Base-by-base conservation (phyloP, 2,329 filamentous ascomycete species). In the Hymenoscyphus repandus region DNA sequence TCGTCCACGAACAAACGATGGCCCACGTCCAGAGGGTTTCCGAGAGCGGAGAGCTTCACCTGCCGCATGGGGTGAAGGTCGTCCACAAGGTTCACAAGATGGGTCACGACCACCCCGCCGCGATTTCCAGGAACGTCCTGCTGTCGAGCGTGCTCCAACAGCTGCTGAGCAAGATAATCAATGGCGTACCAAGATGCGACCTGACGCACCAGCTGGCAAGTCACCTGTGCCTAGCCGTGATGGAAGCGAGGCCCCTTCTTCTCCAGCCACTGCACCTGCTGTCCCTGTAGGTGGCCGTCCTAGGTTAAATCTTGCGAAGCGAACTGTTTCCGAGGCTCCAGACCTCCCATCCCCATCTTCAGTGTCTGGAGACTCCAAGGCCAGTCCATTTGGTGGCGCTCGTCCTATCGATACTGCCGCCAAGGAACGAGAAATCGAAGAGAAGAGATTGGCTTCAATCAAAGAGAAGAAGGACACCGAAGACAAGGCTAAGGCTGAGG, bases 161-260 rank as follows among this genome's bases (percentile, higher is more conserved):
- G 93, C 93, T 37, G 88, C 93, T 45, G 93, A 99, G 54, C 82
- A 88, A 65, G 93, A 97, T 68, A 95, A 84, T 72, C 85, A 95
- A 71, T 99, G 93, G 93, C 86, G 93, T 63, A 77, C 79, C 59
- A 88, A 80, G 70, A 97, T 97, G 91, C 86, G 83, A 60, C 89
- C 92, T n/a, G 91, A 95, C 63, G 58, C 62, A 33, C 64, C 67
- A 47, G 60, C 64, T 2, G 72, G 70, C 44, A 81, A 82, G 68
- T 83, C 85, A 11, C 78, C 84, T 18, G 79, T 78, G 36, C 76
- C 80, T 53, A 85, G 84, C 34, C 86, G 85, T 47, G 87, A 93
- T 53, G 79, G 81, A 52, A 90, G 85, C 66, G 82, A 85, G 60
- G 87, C 88, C 9, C 82, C 89, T 5, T 83, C 88, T 20, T 89